Conservation (phyloP, 164 flowering plant species). For the Amborella trichopoda region DNA sequence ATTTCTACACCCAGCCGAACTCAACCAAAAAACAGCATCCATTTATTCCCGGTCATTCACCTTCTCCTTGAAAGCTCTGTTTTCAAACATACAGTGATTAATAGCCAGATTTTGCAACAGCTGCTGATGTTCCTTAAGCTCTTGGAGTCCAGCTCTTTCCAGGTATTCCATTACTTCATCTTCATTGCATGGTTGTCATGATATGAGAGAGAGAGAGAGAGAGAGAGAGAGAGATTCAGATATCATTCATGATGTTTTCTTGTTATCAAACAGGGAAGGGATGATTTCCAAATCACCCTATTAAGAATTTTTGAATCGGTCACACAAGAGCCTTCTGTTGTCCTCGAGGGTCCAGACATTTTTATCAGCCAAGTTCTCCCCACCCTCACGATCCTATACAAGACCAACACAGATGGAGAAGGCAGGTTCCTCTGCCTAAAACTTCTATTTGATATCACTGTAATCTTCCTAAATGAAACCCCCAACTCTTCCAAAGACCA, state of each 20-base stretch:
- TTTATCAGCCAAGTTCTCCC: slow-evolving; percentile 59
- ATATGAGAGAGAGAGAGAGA: too few relatives aligned
- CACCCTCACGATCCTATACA: slow-evolving; percentile 64
- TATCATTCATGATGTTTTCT: too few relatives aligned
- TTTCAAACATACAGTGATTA: slow-evolving; percentile 58
- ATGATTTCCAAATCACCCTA: slow-evolving; percentile 87
- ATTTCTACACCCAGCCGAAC: slow-evolving; percentile 40
- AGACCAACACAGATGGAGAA: slow-evolving; percentile 91
- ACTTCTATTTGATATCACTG: slow-evolving; percentile 71
- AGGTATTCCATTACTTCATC: too few relatives aligned
- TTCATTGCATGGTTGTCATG: too few relatives aligned
- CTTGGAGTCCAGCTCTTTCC: slow-evolving; percentile 62
- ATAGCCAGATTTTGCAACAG: slow-evolving; percentile 58
- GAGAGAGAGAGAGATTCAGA: too few relatives aligned
- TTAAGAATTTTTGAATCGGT: slow-evolving; percentile 71
- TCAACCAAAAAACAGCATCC: slow-evolving; percentile 48
- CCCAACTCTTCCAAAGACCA: slow-evolving; percentile 16
- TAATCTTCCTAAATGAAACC: slow-evolving; percentile 45
- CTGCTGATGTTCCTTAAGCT: slow-evolving; percentile 62
- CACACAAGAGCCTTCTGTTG: slow-evolving; percentile 51
- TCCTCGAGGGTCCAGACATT: slow-evolving; percentile 38
- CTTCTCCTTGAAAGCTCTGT: slow-evolving; percentile 78
- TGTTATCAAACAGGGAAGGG: slow-evolving; percentile 99
- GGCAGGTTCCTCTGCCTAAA: slow-evolving; percentile 90
- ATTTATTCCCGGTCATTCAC: slow-evolving; percentile 78